Evolutionary conservation across 305 asterid species (phyloP), one percentile per base, ranked within the genome.

Genomic region (Lippia alba): DNA sequence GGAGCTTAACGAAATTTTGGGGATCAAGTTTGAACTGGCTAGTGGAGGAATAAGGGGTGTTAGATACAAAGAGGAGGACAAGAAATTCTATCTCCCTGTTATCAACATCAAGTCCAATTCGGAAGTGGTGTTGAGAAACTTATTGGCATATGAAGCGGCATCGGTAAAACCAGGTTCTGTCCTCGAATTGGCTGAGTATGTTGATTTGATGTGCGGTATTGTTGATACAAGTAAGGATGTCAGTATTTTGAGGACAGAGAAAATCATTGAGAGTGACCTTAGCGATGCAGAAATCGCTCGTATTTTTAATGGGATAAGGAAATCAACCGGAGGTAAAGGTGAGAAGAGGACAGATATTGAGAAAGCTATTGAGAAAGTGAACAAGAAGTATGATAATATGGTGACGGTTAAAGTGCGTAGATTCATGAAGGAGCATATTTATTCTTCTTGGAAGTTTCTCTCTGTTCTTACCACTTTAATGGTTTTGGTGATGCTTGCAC

Each of bases 121-220:
- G 8, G 86, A 85, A 67, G 83, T 79, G 7, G 58, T 85, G 20
- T n/a, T 83, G 59, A 74, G 91, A 72, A 83, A 86, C 62, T 53
- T 39, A 39, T 6, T 39, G 45, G 45, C 45, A 39, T 39, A 1
- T 4, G 45, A 24, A 24, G 30, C 30, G 3, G 30, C 30, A 24
- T 24, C 30, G 2, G 30, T 3, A 24, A 24, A 24, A 24, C 30
- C 30, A 3, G 30, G 30, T 24, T 24, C 30, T 24, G 3, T 24
- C 30, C 30, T 24, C 30, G 30, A 24, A 24, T 24, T 24, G 30
- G 30, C 30, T 1, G 30, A 24, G 30, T 24, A 24, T 24, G 30
- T 24, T 24, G 30, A 24, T 24, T 24, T 24, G 30, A 24, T 24
- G 30, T 24, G 30, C 3, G 30, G 30, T 24, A 24, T 24, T 24